Percentiles rank a stretch among this genome's conserved stretches.
Evolutionary conservation across 352 stramenopile species (phyloP).

Genomic region (Pythium rhizo-oryzae): DNA sequence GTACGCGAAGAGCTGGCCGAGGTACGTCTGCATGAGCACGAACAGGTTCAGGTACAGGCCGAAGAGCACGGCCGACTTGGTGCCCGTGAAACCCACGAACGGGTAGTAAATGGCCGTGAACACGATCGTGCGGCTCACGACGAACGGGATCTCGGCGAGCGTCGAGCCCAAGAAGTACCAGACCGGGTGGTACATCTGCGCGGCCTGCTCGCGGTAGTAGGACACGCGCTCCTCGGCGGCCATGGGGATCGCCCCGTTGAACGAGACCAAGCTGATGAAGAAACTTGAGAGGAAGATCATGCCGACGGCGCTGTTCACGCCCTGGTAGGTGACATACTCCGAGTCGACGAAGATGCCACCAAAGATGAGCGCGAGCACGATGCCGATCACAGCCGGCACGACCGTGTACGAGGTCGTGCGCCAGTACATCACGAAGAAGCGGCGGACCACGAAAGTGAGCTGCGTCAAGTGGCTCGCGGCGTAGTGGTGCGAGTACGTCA

Average conservation of each 20-base stretch:
- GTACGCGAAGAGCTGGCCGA: conserved; percentile 39
- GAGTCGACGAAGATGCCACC: conserved; percentile 35
- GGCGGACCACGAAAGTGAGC: conserved; percentile 27
- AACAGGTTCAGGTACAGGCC: conserved; percentile 16
- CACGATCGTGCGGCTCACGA: conserved; percentile 16
- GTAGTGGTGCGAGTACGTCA: conserved; percentile 28
- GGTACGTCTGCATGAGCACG: conserved; percentile 39
- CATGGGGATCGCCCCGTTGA: conserved; percentile 65
- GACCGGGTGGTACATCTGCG: conserved; percentile 72
- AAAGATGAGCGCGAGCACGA: conserved; percentile 58
- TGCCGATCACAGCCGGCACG: conserved; percentile 38
- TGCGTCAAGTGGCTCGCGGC: conserved; percentile 26
- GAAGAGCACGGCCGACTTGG: conserved; percentile 27
- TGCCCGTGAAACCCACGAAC: conserved; percentile 37
- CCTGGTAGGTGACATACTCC: conserved; percentile 32
- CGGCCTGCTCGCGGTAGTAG: conserved; percentile 85
- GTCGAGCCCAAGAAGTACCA: conserved; percentile 65
- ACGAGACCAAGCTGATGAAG: conserved; percentile 69
- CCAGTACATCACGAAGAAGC: conserved; percentile 70
- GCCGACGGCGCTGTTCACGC: conserved; percentile 46
- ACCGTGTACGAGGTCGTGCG: conserved; percentile 74
- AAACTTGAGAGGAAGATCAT: conserved; percentile 77
- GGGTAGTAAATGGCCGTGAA: conserved; percentile 39
- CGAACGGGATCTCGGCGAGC: conserved; percentile 59
- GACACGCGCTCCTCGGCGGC: conserved; percentile 71